Percentiles rank a stretch among this genome's conserved stretches.
Evolutionary conservation across 352 stramenopile species (phyloP).

Genomic region (Phytophthora agathidicida): DNA sequence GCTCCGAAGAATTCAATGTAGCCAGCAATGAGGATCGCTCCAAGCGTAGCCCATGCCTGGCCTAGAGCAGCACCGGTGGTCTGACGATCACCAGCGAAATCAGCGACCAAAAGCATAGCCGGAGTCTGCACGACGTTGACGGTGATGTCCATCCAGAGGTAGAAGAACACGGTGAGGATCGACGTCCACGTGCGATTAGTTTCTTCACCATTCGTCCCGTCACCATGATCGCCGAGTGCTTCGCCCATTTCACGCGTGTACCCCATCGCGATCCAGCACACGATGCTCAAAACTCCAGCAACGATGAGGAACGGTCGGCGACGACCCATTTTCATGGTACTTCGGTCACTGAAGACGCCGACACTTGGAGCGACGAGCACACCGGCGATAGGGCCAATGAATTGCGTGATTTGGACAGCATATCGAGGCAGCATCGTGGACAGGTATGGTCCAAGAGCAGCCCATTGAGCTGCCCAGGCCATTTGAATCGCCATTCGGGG

Average conservation of each 20-base stretch:
- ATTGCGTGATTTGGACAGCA: constrained; percentile 54
- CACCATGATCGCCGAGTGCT: constrained; percentile 42
- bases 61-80: constrained; percentile 50
- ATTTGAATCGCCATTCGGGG: constrained; percentile 62
- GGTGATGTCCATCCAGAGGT: constrained; percentile 72
- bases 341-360: constrained; percentile 57
- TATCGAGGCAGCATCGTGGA: constrained; percentile 48
- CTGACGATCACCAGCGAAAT: constrained; percentile 63
- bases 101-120: constrained; percentile 53
- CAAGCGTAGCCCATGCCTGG: constrained; percentile 45
- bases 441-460: constrained; percentile 55
- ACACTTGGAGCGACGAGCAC: constrained; percentile 55
- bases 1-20: constrained; percentile 60
- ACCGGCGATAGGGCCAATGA: constrained; percentile 54
- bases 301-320: constrained; percentile 49
- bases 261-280: constrained; percentile 64
- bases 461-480: constrained; percentile 65
- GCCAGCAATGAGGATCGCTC: constrained; percentile 45
- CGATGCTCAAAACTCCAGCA: constrained; percentile 35
- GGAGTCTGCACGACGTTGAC: constrained; percentile 59
- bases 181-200: constrained; percentile 50
- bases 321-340: constrained; percentile 38
- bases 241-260: constrained; percentile 59
- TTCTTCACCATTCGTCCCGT: constrained; percentile 24
- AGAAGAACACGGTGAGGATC: constrained; percentile 54